Conservation (phyloP, 805 yeast genomes). For the Jamesozyma hellenica region DNA sequence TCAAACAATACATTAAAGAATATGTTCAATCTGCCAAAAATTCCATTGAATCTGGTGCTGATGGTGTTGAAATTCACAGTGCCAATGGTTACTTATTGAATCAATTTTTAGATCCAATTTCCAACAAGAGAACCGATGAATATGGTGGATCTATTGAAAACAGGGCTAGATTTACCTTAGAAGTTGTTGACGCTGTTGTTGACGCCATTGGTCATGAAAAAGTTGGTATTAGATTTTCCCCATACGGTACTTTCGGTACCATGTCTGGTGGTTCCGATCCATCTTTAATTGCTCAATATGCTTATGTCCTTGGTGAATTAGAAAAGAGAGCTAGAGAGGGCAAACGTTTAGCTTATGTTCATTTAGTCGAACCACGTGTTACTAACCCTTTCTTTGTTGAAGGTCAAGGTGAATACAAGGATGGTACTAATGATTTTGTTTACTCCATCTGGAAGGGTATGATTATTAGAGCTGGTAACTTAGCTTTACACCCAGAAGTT, state of each 20-base stretch:
- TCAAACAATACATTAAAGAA: conserved; percentile 33
- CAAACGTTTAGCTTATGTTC: conserved; percentile 34
- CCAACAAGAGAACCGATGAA: conserved; percentile 39
- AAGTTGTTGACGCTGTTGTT: conserved; percentile 41
- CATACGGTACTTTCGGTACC: conserved; percentile 33
- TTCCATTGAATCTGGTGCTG: conserved; percentile 32
- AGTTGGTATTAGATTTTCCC: conserved; percentile 40
- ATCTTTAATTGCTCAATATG: conserved; percentile 28
- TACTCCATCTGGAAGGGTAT: conserved; percentile 39
- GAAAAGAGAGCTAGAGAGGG: conserved; percentile 30
- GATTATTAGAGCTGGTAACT: conserved; percentile 34
- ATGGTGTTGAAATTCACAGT: conserved; percentile 55
- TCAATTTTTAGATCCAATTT: conserved; percentile 42
- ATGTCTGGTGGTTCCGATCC: conserved; percentile 30
- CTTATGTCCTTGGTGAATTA: conserved; percentile 33
- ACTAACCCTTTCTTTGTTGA: conserved; percentile 18
- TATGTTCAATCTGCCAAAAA: conserved; percentile 38
- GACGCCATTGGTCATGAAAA: conserved; percentile 43
- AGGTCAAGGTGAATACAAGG: conserved; percentile 21
- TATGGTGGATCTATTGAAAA: conserved; percentile 47
- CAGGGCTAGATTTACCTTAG: conserved; percentile 36
- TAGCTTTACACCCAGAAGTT: conserved; percentile 20
- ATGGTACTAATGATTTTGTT: conserved; percentile 31
- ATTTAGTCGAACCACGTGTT: conserved; percentile 39
- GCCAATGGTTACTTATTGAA: conserved; percentile 57